phyloP scores from a whole-genome alignment of 2,329 filamentous ascomycete genomes.

The Periconia sp. region DNA sequence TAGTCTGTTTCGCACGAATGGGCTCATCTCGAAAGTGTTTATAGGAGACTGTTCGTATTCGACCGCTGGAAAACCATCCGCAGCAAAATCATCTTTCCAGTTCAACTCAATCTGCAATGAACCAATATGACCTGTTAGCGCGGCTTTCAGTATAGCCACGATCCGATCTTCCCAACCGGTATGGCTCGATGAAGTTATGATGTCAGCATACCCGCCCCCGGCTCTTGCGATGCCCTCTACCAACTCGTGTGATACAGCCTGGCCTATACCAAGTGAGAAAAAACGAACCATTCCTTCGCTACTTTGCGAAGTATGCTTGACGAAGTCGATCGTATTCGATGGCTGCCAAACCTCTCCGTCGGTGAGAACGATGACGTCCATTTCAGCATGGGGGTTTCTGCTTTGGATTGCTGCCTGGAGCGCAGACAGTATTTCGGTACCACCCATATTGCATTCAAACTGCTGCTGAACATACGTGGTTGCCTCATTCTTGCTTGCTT shows the following conservation, averaged over 20 bases:
- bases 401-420: slow-evolving; percentile 50
- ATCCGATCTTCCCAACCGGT: slow-evolving; percentile 6
- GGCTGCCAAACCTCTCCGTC: slow-evolving; percentile 58
- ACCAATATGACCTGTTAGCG: background rate
- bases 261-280: slow-evolving; percentile 60
- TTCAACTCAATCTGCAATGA: background rate
- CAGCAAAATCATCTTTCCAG: slow-evolving; percentile 1
- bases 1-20: background rate
- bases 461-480: slow-evolving; percentile 48
- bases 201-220: slow-evolving; percentile 56
- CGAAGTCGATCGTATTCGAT: slow-evolving; percentile 45
- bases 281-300: slow-evolving; percentile 49
- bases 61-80: background rate
- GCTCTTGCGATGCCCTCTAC: slow-evolving; percentile 58
- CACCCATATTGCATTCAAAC: slow-evolving; percentile 50
- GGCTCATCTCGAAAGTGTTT: slow-evolving; percentile 2
- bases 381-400: slow-evolving; percentile 47
- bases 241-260: slow-evolving; percentile 53
- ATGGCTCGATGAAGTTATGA: slow-evolving; percentile 1
- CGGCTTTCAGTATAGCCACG: slow-evolving; percentile 9
- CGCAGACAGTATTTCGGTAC: slow-evolving; percentile 56
- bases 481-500: slow-evolving; percentile 30
- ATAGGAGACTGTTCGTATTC: slow-evolving; percentile 6
- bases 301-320: slow-evolving; percentile 48
- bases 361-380: slow-evolving; percentile 59